phyloP scores from a whole-genome alignment of 2,329 filamentous ascomycete genomes.

The Onygena corvina region DNA sequence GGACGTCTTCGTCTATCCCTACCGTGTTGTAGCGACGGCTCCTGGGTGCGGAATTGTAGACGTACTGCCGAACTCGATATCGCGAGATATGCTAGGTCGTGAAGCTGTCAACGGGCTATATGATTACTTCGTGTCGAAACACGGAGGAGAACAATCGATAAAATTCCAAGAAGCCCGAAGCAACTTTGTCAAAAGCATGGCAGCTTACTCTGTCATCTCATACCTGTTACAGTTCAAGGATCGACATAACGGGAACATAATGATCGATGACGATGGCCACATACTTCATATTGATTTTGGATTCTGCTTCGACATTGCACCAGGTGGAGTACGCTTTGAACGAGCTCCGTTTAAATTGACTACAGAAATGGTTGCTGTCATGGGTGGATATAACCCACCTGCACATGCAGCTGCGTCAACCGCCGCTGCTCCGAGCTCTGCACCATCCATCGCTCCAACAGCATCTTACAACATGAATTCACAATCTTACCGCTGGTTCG shows the following conservation, averaged over 20 bases:
- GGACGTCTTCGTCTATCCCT: constrained; percentile 93
- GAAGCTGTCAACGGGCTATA: constrained; percentile 97
- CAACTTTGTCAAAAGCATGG: constrained; percentile 99
- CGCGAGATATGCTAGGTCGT: constrained; percentile 93
- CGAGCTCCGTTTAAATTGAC: constrained; percentile 97
- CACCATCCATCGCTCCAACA: constrained; percentile 15
- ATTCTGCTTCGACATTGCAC: constrained; percentile 98
- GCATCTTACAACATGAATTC: constrained; percentile 44
- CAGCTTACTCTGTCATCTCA: constrained; percentile 92
- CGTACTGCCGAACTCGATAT: constrained; percentile 93
- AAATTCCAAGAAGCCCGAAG: constrained; percentile 87
- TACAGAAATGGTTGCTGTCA: constrained; percentile 95
- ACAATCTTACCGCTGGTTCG: constrained; percentile 89
- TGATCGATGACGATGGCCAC: constrained; percentile 94
- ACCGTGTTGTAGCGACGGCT: constrained; percentile 92
- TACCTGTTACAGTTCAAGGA: constrained; percentile 98
- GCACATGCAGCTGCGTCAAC: not conserved
- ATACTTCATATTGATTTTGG: constrained; percentile 98
- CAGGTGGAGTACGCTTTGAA: constrained; percentile 94
- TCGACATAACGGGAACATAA: constrained; percentile 98
- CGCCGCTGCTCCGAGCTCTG: not conserved
- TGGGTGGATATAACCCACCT: constrained; percentile 52
- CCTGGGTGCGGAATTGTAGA: constrained; percentile 97
- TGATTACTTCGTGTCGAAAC: constrained; percentile 96
- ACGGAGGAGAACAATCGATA: constrained; percentile 89